These are phyloP conservation scores for Hibiscus mutabilis DNA, from an alignment of 345 rosid genomes.

Conservation along the genomic window DNA sequence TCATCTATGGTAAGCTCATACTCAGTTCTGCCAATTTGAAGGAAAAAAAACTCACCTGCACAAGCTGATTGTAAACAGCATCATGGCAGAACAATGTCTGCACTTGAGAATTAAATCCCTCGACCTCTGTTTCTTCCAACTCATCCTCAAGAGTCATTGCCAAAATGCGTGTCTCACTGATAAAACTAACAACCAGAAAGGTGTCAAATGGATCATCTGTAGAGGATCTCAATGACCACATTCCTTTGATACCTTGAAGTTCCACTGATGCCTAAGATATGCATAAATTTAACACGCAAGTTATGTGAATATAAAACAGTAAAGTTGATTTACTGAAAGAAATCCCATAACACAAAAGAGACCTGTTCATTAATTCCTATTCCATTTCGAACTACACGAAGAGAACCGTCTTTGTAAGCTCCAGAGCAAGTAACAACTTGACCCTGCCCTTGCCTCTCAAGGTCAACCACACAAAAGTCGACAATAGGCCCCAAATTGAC, in stretches of 20 bases:
- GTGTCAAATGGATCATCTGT: constrained; percentile 86
- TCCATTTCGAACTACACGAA: constrained; percentile 89
- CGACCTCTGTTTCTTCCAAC: constrained; percentile 95
- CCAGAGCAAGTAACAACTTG: constrained; percentile 98
- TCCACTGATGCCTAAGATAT: constrained; percentile 74
- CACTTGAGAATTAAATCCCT: constrained; percentile 78
- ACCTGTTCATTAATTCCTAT: constrained; percentile 98
- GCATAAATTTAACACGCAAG: constrained; percentile 15
- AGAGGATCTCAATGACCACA: constrained; percentile 93
- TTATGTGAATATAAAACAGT: constrained; percentile 4
- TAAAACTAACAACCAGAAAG: constrained; percentile 90
- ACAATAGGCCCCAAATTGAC: constrained; percentile 94
- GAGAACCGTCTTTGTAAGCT: constrained; percentile 96
- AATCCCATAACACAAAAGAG: constrained; percentile 10
- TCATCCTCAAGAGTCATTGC: constrained; percentile 96
- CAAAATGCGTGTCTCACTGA: constrained; percentile 81
- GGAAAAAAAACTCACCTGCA: constrained; percentile 47
- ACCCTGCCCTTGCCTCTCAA: constrained; percentile 98
- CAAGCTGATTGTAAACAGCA: constrained; percentile 85
- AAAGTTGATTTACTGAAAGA: neutral
- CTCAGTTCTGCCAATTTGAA: neutral
- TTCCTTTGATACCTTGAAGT: constrained; percentile 97
- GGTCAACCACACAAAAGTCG: constrained; percentile 93
- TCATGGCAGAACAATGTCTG: constrained; percentile 95
- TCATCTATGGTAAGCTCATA: neutral